Percentiles rank a stretch among this genome's conserved stretches.
These are phyloP conservation scores for Abrus precatorius DNA, from an alignment of 306 rosid species.

Conservation along the genomic window DNA sequence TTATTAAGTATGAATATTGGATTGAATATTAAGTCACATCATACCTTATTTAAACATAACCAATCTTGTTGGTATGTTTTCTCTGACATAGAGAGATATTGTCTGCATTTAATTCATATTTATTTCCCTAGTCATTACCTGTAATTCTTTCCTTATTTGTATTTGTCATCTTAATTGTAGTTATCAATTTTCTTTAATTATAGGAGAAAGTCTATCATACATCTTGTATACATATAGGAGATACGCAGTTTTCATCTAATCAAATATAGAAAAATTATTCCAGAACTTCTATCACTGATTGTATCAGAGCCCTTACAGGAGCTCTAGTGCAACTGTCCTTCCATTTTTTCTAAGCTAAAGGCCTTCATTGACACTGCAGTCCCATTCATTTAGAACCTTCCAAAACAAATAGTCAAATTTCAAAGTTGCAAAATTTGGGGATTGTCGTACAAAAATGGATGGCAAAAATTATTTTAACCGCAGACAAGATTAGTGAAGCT, in stretches of 20 bases:
- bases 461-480: background rate
- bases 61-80: background rate
- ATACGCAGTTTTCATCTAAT: background rate
- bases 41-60: constrained; percentile 11
- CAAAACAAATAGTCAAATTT: background rate
- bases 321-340: constrained; percentile 1
- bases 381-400: background rate
- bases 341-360: background rate
- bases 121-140: background rate
- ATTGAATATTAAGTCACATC: constrained; percentile 11
- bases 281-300: background rate
- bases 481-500: background rate
- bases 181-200: background rate
- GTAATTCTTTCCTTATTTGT: background rate
- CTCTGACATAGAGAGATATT: background rate
- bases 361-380: background rate
- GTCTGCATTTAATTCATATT: background rate
- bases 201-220: background rate
- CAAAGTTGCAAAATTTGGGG: background rate
- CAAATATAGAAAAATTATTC: background rate
- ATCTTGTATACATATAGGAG: background rate
- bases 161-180: background rate
- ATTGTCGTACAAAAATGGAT: background rate
- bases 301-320: background rate
- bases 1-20: background rate